Conservation (phyloP, 1,284 basidiomycete species). For the Fomitopsis pinicola region DNA sequence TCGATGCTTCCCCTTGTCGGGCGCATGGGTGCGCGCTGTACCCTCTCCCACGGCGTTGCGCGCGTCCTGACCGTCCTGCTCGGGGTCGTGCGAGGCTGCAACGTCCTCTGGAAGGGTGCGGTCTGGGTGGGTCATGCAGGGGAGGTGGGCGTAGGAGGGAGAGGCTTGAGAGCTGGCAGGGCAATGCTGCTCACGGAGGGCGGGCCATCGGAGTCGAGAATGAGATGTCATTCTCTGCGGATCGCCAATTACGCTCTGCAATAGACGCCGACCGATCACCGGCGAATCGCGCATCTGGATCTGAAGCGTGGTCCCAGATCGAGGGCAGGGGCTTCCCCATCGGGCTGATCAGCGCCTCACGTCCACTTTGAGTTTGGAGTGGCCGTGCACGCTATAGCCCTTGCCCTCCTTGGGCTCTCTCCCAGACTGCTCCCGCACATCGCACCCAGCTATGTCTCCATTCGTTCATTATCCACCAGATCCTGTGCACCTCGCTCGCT, state of each 20-base stretch:
- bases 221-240: neutral
- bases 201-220: neutral
- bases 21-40: neutral
- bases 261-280: conserved; percentile 1
- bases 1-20: neutral
- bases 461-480: neutral
- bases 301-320: neutral
- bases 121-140: neutral
- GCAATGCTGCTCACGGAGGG: neutral
- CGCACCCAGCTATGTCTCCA: neutral
- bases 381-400: neutral
- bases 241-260: conserved; percentile 1
- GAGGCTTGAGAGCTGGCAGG: neutral
- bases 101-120: neutral
- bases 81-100: neutral
- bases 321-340: neutral
- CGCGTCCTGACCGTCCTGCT: neutral
- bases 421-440: neutral
- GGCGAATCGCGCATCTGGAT: neutral
- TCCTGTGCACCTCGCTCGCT: neutral
- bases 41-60: neutral
- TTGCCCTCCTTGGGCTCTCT: no score
- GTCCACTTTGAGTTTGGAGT: neutral
- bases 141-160: neutral
- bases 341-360: no score